These are phyloP conservation scores for Telfairia occidentalis DNA, from an alignment of 331 rosid species.

Conservation along the genomic window DNA sequence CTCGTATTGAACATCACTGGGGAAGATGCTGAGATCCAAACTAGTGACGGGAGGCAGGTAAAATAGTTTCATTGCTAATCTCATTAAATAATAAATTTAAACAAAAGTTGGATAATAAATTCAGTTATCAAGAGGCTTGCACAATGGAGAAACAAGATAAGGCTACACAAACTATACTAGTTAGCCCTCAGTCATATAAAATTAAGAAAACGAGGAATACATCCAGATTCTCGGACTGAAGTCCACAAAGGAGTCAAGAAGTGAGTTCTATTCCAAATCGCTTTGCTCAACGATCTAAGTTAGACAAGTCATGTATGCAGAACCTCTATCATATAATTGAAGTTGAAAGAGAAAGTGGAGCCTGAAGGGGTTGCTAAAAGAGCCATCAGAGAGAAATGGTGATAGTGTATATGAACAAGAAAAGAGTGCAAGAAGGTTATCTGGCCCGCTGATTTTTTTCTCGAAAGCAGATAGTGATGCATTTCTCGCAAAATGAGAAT, in stretches of 20 bases:
- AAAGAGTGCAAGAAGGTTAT: background rate
- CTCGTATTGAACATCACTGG: slow-evolving; percentile 47
- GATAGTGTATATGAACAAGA: background rate
- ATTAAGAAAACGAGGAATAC: background rate
- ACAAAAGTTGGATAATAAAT: background rate
- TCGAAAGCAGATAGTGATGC: background rate
- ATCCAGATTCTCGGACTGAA: background rate
- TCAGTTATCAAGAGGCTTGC: background rate
- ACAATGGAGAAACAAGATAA: background rate
- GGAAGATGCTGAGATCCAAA: slow-evolving; percentile 67
- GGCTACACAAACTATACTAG: background rate
- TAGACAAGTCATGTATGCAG: background rate
- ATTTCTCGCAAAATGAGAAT: background rate
- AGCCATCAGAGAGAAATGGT: background rate
- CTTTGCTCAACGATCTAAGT: background rate
- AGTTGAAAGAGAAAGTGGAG: background rate
- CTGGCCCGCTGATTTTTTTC: background rate
- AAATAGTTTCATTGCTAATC: slow-evolving; percentile 13
- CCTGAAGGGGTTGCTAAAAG: background rate
- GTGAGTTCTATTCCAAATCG: background rate
- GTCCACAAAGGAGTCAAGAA: background rate
- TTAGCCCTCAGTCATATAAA: background rate
- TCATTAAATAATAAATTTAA: background rate
- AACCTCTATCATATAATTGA: background rate
- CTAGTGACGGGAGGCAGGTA: slow-evolving; percentile 53